Percentiles rank a stretch among this genome's conserved stretches.
phyloP scores from a whole-genome alignment of 495 filamentous ascomycete species.

The Lichenothelia convexa region DNA sequence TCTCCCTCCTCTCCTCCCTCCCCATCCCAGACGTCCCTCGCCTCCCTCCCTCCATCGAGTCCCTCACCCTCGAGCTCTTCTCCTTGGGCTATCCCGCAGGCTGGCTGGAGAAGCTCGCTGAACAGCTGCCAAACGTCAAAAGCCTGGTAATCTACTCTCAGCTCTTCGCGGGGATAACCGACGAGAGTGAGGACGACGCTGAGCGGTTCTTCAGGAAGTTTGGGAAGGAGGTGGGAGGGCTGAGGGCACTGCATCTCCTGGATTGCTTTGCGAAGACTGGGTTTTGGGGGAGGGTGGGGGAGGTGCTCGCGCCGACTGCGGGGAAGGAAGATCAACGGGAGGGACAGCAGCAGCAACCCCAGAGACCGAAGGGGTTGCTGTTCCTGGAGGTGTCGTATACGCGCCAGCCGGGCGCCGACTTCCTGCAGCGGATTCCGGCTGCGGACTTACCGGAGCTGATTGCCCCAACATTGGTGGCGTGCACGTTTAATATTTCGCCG shows the following conservation, averaged over 20 bases:
- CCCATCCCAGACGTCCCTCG: conserved; percentile 7
- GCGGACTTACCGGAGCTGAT: conserved; percentile 13
- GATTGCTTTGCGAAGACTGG: conserved; percentile 22
- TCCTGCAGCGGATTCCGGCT: conserved; percentile 14
- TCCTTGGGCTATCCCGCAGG: conserved; percentile 23
- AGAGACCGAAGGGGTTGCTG: conserved; percentile 7
- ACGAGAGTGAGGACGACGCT: conserved; percentile 16
- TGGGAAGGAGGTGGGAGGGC: conserved; percentile 3
- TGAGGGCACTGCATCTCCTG: conserved; percentile 23
- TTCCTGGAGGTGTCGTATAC: conserved; percentile 22
- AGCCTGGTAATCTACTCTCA: conserved; percentile 21
- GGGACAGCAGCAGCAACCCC: conserved; percentile 6
- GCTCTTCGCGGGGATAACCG: conserved; percentile 21
- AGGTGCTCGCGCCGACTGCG: background rate
- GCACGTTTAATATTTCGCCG: conserved; percentile 12
- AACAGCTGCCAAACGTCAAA: conserved; percentile 16
- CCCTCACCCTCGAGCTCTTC: conserved; percentile 27
- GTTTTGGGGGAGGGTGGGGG: conserved; percentile 12
- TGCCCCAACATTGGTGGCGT: conserved; percentile 14
- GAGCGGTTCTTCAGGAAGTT: conserved; percentile 15
- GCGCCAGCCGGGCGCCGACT: conserved; percentile 18
- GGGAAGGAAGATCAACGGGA: conserved; percentile 5
- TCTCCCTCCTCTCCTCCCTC: conserved; percentile 7
- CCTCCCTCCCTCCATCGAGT: conserved; percentile 13
- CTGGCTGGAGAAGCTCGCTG: conserved; percentile 18